These are phyloP conservation scores for Arthrobotrys megalospora DNA, from an alignment of 2,329 filamentous ascomycete species.

Conservation along the genomic window DNA sequence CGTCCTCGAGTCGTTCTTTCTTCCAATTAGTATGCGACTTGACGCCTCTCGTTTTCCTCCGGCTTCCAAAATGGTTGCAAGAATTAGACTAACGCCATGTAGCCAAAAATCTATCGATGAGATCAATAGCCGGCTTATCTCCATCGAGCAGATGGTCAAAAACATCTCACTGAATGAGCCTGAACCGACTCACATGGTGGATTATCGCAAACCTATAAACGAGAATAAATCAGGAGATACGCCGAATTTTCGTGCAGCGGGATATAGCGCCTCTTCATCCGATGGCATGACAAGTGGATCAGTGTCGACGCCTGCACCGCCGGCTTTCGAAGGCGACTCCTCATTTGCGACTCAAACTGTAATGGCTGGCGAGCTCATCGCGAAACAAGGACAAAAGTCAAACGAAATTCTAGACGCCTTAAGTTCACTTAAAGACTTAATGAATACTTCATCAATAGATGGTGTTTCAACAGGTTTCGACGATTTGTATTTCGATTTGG, in stretches of 20 bases:
- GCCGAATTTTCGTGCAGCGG: not conserved
- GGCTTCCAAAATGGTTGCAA: conserved; percentile 14
- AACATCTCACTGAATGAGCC: conserved; percentile 46
- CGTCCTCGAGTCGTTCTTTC: conserved; percentile 58
- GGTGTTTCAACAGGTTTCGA: conserved; percentile 47
- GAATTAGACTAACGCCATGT: conserved; percentile 13
- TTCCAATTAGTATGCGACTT: conserved; percentile 54
- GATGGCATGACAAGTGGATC: conserved; percentile 35
- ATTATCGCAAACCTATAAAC: conserved; percentile 29
- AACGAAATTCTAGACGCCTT: conserved; percentile 54
- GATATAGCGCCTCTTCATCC: conserved; percentile 30
- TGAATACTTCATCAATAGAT: conserved; percentile 52
- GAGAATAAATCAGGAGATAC: conserved; percentile 6
- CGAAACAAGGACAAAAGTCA: conserved; percentile 39
- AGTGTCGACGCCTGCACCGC: conserved; percentile 34
- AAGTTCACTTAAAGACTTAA: conserved; percentile 54
- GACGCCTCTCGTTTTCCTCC: not conserved
- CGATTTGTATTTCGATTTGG: conserved; percentile 53
- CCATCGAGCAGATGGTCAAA: conserved; percentile 57
- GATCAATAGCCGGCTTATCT: conserved; percentile 57
- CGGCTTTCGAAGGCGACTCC: conserved; percentile 57
- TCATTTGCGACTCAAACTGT: conserved; percentile 54
- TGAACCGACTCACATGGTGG: conserved; percentile 23
- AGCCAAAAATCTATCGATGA: conserved; percentile 59
- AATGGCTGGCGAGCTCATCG: conserved; percentile 54